Conservation (phyloP, 495 filamentous ascomycete genomes). For the Xylaria acuta region DNA sequence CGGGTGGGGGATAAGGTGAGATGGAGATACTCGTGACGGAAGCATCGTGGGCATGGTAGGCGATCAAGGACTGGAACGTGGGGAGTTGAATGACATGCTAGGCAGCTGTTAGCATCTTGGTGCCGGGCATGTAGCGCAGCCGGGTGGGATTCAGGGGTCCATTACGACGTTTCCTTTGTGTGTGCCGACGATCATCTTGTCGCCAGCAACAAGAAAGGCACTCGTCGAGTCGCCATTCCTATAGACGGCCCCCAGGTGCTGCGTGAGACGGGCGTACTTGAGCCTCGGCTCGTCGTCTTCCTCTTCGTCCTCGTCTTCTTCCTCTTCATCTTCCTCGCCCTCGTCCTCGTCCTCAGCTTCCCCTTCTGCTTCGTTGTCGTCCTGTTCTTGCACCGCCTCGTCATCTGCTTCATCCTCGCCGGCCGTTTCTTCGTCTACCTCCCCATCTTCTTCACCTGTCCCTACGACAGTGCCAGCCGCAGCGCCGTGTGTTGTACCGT, state of each 20-base stretch:
- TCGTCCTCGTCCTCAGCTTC: conserved; percentile 68
- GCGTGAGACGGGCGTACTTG: conserved; percentile 88
- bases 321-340: conserved; percentile 59
- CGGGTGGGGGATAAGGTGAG: conserved; percentile 83
- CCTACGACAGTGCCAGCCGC: background rate
- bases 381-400: conserved; percentile 51
- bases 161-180: conserved; percentile 97
- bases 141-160: conserved; percentile 27
- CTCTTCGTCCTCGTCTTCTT: conserved; percentile 78
- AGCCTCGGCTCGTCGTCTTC: conserved; percentile 96
- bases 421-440: conserved; percentile 25
- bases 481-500: background rate
- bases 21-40: conserved; percentile 89
- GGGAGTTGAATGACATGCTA: conserved; percentile 88
- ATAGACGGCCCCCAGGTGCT: conserved; percentile 79
- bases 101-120: conserved; percentile 17
- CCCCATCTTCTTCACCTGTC: conserved; percentile 22
- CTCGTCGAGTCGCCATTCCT: conserved; percentile 94
- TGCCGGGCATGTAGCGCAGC: background rate
- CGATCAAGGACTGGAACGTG: conserved; percentile 74
- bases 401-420: conserved; percentile 46
- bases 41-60: conserved; percentile 90
- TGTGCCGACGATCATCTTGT: conserved; percentile 97
- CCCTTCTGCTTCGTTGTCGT: conserved; percentile 54
- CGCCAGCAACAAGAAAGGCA: conserved; percentile 83